Conservation (phyloP, 2,329 filamentous ascomycete species). For the Fusarium mangiferae region DNA sequence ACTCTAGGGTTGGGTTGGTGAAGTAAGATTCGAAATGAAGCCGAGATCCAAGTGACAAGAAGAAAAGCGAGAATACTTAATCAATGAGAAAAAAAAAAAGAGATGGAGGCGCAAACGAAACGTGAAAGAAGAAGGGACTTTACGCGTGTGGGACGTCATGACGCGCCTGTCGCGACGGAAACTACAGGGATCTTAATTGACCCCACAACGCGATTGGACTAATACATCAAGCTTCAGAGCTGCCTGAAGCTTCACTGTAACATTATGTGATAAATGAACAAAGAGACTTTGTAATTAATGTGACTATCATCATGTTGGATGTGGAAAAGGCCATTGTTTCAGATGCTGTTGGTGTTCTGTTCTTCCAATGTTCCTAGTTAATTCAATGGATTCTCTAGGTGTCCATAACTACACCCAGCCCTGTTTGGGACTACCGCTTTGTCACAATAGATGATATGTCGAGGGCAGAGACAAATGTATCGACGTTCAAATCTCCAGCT, state of each 20-base stretch:
- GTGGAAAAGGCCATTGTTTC: not conserved
- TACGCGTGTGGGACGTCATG: constrained; percentile 43
- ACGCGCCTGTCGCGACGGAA: constrained; percentile 45
- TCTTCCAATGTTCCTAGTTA: not conserved
- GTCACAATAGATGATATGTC: not conserved
- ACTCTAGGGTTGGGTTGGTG: not conserved
- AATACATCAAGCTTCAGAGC: not conserved
- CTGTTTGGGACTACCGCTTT: not conserved
- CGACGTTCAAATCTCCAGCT: constrained; percentile 53
- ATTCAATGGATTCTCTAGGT: too few relatives aligned
- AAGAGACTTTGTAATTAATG: not conserved
- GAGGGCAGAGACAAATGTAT: constrained; percentile 50
- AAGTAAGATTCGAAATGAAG: not conserved
- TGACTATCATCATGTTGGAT: not conserved
- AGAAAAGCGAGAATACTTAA: not conserved
- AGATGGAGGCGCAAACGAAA: constrained; percentile 14
- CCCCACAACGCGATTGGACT: constrained; percentile 36
- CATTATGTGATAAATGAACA: not conserved
- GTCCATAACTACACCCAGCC: not conserved
- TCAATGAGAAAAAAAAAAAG: not conserved
- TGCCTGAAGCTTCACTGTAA: not conserved
- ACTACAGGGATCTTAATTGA: constrained; percentile 47
- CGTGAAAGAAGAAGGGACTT: constrained; percentile 30
- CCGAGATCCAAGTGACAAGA: not conserved
- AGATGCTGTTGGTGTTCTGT: too few relatives aligned